Percentiles rank a stretch among this genome's conserved stretches.
These are phyloP conservation scores for Elsinoe australis DNA, from an alignment of 2,329 filamentous ascomycete species.

Conservation along the genomic window DNA sequence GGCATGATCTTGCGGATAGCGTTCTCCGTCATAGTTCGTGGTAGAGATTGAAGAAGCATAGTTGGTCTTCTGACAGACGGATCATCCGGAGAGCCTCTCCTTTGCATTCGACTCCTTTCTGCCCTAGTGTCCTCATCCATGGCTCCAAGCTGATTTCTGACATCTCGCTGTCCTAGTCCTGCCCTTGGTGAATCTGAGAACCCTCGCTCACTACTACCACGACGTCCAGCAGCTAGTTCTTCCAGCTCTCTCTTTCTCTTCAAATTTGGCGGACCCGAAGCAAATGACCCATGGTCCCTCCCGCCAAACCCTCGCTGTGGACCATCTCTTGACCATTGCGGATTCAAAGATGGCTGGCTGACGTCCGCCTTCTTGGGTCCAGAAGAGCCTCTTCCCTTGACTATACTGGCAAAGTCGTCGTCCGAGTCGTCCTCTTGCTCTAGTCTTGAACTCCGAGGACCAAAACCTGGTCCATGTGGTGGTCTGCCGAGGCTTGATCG, in stretches of 20 bases:
- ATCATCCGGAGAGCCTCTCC: slow-evolving; percentile 17
- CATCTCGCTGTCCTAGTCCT: slow-evolving; percentile 14
- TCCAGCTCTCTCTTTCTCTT: slow-evolving; percentile 30
- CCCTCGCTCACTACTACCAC: slow-evolving; percentile 17
- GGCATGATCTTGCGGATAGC: slow-evolving; percentile 44
- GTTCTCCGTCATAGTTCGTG: slow-evolving; percentile 45
- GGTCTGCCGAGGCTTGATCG: slow-evolving; percentile 21
- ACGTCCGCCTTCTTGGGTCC: neutral
- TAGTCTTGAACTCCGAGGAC: slow-evolving; percentile 18
- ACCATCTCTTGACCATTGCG: slow-evolving; percentile 20
- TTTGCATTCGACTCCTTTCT: slow-evolving; percentile 21
- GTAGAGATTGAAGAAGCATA: slow-evolving; percentile 47
- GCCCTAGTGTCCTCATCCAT: slow-evolving; percentile 40
- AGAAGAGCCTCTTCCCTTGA: neutral
- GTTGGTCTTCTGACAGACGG: slow-evolving; percentile 41
- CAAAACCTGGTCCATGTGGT: slow-evolving; percentile 36
- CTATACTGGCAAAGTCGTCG: neutral
- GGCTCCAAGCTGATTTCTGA: slow-evolving; percentile 10
- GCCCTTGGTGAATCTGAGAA: slow-evolving; percentile 7
- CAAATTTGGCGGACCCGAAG: slow-evolving; percentile 26
- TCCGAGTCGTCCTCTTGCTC: slow-evolving; percentile 4
- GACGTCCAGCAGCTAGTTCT: slow-evolving; percentile 25
- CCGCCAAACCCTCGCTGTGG: neutral
- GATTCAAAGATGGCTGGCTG: neutral
- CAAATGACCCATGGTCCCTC: neutral